phyloP scores from a whole-genome alignment of 2,329 filamentous ascomycete genomes.

The Pseudogymnoascus sp. region DNA sequence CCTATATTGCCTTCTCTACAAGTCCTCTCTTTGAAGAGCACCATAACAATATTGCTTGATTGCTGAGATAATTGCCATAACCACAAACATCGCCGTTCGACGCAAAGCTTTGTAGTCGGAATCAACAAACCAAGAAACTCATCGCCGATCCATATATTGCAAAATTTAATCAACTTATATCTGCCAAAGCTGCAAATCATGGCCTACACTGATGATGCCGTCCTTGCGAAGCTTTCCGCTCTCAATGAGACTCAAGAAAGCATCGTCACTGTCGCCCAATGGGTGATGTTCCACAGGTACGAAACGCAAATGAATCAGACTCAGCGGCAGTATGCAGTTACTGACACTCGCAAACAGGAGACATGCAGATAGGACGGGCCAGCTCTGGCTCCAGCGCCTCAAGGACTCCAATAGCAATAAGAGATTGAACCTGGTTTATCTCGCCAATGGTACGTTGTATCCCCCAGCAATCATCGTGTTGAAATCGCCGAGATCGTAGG shows the following conservation, averaged over 20 bases:
- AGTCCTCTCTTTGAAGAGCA: not conserved
- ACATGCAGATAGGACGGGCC: conserved; percentile 84
- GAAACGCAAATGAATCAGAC: conserved; percentile 14
- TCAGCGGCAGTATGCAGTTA: conserved; percentile 6
- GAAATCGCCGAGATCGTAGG: not conserved
- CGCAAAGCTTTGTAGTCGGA: conserved; percentile 7
- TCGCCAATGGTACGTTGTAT: conserved; percentile 72
- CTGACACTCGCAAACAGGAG: conserved; percentile 51
- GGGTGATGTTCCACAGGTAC: conserved; percentile 99
- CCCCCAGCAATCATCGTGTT: not conserved
- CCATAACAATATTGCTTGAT: not conserved
- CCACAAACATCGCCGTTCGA: not conserved
- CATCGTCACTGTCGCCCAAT: conserved; percentile 93
- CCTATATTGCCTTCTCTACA: not conserved
- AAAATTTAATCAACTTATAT: not conserved
- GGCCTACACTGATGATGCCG: conserved; percentile 94
- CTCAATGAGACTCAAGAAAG: conserved; percentile 97
- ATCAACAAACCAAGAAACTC: conserved; percentile 2
- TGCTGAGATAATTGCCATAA: conserved; percentile 4
- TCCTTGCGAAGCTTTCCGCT: conserved; percentile 88
- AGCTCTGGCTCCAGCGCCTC: conserved; percentile 84
- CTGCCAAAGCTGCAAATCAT: conserved; percentile 42
- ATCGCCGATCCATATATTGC: conserved; percentile 3
- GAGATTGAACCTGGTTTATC: conserved; percentile 83
- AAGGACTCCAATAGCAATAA: conserved; percentile 83